Percentiles rank a stretch among this genome's conserved stretches.
phyloP scores from a whole-genome alignment of 106 monocot genomes.

The Narthecium ossifragum region DNA sequence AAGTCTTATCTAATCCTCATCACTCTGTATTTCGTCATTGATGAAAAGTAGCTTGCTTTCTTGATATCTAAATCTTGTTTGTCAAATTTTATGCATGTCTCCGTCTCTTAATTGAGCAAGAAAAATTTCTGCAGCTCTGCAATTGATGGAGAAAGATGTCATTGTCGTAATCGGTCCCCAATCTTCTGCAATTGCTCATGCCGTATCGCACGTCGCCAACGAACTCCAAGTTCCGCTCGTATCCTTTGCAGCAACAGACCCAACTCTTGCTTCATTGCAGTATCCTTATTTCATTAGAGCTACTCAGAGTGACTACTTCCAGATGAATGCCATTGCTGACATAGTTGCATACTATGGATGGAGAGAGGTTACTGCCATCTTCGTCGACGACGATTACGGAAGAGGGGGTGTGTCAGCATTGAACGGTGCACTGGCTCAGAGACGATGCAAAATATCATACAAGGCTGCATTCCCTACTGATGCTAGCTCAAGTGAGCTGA shows the following conservation, averaged over 20 bases:
- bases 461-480: not conserved
- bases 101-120: too few relatives aligned
- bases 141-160: not conserved
- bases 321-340: not conserved
- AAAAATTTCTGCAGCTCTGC: not conserved
- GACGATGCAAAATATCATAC: not conserved
- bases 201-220: not conserved
- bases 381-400: not conserved
- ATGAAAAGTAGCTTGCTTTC: too few relatives aligned
- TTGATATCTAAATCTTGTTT: too few relatives aligned
- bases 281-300: not conserved
- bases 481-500: not conserved
- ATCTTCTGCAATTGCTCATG: not conserved
- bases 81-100: too few relatives aligned
- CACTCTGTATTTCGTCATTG: too few relatives aligned
- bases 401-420: not conserved
- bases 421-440: not conserved
- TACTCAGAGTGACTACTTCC: not conserved
- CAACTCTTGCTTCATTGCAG: not conserved
- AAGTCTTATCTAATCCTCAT: too few relatives aligned
- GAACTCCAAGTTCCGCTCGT: not conserved
- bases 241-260: not conserved
- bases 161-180: not conserved
- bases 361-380: not conserved
- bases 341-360: not conserved